phyloP scores from a whole-genome alignment of 352 stramenopile species.

The Pythium periplocum region DNA sequence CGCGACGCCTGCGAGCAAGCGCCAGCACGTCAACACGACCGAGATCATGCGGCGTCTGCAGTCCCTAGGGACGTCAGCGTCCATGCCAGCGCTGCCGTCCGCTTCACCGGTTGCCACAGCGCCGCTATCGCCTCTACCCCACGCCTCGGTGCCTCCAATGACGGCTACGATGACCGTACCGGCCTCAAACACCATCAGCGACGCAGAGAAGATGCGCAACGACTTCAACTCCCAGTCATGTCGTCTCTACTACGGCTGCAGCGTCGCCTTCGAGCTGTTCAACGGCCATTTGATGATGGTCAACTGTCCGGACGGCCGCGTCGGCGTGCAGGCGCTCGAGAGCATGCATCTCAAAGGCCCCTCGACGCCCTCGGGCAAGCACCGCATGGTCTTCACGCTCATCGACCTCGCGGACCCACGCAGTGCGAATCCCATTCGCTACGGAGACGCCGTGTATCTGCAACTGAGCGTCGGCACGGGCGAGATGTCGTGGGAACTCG shows the following conservation, averaged over 20 bases:
- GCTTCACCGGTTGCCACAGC: constrained; percentile 4
- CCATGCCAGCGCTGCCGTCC: constrained; percentile 20
- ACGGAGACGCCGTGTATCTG: constrained; percentile 73
- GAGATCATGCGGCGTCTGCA: constrained; percentile 58
- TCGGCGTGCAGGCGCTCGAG: constrained; percentile 58
- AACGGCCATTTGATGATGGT: constrained; percentile 76
- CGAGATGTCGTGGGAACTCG: constrained; percentile 67
- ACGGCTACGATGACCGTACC: constrained; percentile 3
- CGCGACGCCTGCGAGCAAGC: too few species aligned
- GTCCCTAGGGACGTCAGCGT: constrained; percentile 40
- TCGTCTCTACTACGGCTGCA: constrained; percentile 61
- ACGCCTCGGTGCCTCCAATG: background rate
- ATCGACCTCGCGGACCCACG: constrained; percentile 57
- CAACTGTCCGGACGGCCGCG: constrained; percentile 46
- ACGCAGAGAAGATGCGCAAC: constrained; percentile 63
- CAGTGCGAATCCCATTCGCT: constrained; percentile 63
- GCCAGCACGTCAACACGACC: constrained; percentile 20
- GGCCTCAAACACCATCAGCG: constrained; percentile 6
- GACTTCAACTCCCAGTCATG: constrained; percentile 65
- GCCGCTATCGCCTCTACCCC: background rate
- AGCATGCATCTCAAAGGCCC: constrained; percentile 32
- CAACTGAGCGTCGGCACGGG: constrained; percentile 62
- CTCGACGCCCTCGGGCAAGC: constrained; percentile 24
- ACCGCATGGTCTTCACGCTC: constrained; percentile 67
- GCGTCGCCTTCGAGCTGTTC: constrained; percentile 64